Conservation (phyloP, 1,284 basidiomycete genomes). For the Austropuccinia psidii region DNA sequence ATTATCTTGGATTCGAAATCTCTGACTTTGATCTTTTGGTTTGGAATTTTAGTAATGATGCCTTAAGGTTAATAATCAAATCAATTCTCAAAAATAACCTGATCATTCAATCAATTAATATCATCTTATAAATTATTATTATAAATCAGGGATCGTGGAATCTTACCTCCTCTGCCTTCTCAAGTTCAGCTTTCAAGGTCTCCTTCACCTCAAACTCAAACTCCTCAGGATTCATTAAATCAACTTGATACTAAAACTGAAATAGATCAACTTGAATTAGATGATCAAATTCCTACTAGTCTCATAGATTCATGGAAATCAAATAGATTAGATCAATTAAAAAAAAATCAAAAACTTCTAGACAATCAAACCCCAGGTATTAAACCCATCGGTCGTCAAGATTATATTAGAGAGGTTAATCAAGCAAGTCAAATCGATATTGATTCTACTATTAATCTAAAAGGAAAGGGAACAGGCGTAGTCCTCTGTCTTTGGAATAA, state of each 20-base stretch:
- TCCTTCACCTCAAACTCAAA: background rate
- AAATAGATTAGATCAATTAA: background rate
- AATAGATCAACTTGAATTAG: constrained; percentile 10
- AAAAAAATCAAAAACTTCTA: background rate
- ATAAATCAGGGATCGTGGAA: constrained; percentile 25
- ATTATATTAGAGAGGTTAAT: constrained; percentile 30
- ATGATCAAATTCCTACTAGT: constrained; percentile 20
- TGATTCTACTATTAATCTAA: background rate
- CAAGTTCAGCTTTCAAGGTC: constrained; percentile 11
- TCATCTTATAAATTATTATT: background rate
- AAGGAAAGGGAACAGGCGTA: constrained; percentile 9
- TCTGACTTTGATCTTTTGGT: background rate
- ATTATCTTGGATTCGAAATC: background rate
- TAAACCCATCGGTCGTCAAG: constrained; percentile 23
- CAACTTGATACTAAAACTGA: background rate
- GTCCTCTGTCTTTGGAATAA: constrained; percentile 31
- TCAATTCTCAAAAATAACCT: background rate
- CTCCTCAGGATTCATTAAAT: background rate
- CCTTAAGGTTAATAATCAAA: background rate
- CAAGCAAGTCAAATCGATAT: constrained; percentile 13
- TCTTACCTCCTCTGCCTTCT: constrained; percentile 18
- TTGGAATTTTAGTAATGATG: background rate
- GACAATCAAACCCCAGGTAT: constrained; percentile 4
- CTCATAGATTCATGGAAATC: constrained; percentile 19
- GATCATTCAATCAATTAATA: background rate